A percentile compares a stretch with the other conserved stretches of the same genome.
phyloP scores from a whole-genome alignment of 495 filamentous ascomycete species.

The Penicillium subrubescens region DNA sequence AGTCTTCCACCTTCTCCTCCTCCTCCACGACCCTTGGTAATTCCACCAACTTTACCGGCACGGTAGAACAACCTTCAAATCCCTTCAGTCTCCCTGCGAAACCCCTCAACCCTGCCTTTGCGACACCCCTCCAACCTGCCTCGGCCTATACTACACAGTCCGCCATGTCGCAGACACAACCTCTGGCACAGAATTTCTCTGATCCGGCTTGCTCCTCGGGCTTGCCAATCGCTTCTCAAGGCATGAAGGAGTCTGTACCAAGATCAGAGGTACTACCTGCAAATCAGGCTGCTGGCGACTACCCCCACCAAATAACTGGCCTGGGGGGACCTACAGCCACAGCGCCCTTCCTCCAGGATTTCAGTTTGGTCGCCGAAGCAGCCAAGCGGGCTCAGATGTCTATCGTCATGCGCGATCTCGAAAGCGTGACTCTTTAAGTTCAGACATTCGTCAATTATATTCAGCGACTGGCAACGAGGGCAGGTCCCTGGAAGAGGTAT shows the following conservation, averaged over 20 bases:
- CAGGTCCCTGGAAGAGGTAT: constrained; percentile 14
- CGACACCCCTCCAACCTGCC: constrained; percentile 18
- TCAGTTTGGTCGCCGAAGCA: constrained; percentile 89
- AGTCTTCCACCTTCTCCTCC: constrained; percentile 17
- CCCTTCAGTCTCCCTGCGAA: constrained; percentile 16
- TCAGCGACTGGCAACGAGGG: constrained; percentile 6
- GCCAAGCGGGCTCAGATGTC: constrained; percentile 91
- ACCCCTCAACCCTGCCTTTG: constrained; percentile 15
- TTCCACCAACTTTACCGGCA: background rate
- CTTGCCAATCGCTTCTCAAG: constrained; percentile 15
- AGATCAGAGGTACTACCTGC: constrained; percentile 17
- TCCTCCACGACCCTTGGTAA: constrained; percentile 15
- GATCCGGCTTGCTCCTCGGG: constrained; percentile 13
- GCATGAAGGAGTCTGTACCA: constrained; percentile 9
- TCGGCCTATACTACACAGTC: constrained; percentile 16
- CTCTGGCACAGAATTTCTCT: constrained; percentile 21
- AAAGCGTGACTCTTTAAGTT: constrained; percentile 45
- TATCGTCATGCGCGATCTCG: constrained; percentile 81
- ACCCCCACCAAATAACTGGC: constrained; percentile 37
- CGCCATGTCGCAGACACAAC: constrained; percentile 21
- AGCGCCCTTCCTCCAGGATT: constrained; percentile 70
- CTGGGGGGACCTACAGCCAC: constrained; percentile 54
- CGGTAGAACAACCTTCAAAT: constrained; percentile 7
- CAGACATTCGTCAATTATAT: background rate
- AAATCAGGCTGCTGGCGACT: constrained; percentile 25